Conservation (phyloP, 768 basidiomycete genomes). For the Termitomyces sp. region DNA sequence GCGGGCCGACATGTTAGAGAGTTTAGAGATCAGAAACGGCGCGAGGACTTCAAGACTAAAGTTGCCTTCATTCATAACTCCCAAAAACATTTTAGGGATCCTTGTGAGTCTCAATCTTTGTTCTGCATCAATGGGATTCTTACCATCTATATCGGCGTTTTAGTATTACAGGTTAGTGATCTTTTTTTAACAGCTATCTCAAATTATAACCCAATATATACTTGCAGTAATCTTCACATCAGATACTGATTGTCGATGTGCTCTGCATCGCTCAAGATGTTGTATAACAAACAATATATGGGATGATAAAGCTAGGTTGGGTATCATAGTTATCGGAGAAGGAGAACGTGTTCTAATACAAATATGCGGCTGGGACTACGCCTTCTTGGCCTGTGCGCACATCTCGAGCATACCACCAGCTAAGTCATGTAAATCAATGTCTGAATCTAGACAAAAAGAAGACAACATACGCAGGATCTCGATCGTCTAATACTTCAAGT, state of each 20-base stretch:
- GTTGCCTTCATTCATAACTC: constrained; percentile 74
- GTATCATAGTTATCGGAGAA: constrained; percentile 25
- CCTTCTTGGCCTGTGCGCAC: constrained; percentile 76
- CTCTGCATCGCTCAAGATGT: not conserved
- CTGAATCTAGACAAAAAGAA: not conserved
- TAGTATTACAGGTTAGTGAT: constrained; percentile 17
- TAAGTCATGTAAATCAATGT: constrained; percentile 23
- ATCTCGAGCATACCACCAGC: constrained; percentile 95
- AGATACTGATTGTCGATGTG: not conserved
- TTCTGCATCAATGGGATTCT: not conserved
- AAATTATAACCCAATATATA: not conserved
- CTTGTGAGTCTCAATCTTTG: constrained; percentile 36
- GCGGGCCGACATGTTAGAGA: constrained; percentile 83
- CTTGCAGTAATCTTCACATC: not conserved
- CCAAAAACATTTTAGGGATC: constrained; percentile 87
- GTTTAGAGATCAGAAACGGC: constrained; percentile 72
- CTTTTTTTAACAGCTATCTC: not conserved
- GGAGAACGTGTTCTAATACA: constrained; percentile 58
- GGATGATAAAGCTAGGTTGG: constrained; percentile 11
- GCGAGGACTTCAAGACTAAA: constrained; percentile 81
- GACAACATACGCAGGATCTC: constrained; percentile 67
- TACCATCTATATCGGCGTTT: not conserved
- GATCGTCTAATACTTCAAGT: constrained; percentile 73
- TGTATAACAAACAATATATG: constrained; percentile 5
- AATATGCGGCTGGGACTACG: constrained; percentile 87